Conservation (phyloP, 192 early-diverging fungal species). For the Podila clonocystis region DNA sequence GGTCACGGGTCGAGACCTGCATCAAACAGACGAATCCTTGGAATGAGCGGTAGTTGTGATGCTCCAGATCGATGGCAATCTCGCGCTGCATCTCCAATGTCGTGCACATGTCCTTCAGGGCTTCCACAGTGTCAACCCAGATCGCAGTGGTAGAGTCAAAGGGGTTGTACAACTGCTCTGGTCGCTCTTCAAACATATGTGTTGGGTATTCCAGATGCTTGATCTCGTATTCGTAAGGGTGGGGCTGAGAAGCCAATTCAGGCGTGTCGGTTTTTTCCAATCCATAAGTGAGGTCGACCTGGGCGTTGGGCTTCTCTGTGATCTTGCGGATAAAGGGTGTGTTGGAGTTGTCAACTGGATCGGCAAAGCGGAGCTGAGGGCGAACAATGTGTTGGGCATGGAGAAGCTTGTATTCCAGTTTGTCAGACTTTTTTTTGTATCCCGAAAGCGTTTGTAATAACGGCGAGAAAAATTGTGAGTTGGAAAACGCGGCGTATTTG, state of each 20-base stretch:
- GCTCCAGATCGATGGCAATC: conserved; percentile 95
- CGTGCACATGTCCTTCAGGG: conserved; percentile 69
- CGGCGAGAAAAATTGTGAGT: background rate
- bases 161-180: conserved; percentile 61
- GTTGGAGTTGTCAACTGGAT: conserved; percentile 87
- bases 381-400: conserved; percentile 79
- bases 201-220: conserved; percentile 77
- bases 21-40: conserved; percentile 96
- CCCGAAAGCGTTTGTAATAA: background rate
- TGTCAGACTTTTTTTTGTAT: conserved; percentile 20
- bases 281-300: conserved; percentile 76
- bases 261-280: conserved; percentile 22
- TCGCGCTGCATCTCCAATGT: conserved; percentile 71
- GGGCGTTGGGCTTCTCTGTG: conserved; percentile 82
- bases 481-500: background rate
- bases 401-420: conserved; percentile 63
- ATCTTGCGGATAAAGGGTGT: conserved; percentile 87
- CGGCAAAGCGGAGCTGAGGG: conserved; percentile 90
- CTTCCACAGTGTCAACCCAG: conserved; percentile 86
- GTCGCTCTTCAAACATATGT: conserved; percentile 67
- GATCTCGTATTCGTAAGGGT: conserved; percentile 96
- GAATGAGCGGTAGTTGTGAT: conserved; percentile 95
- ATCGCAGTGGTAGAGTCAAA: conserved; percentile 78
- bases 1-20: conserved; percentile 87
- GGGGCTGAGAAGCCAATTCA: conserved; percentile 55